These are phyloP conservation scores for Penicillium sclerotiorum DNA, from an alignment of 2,329 filamentous ascomycete genomes.

Conservation along the genomic window DNA sequence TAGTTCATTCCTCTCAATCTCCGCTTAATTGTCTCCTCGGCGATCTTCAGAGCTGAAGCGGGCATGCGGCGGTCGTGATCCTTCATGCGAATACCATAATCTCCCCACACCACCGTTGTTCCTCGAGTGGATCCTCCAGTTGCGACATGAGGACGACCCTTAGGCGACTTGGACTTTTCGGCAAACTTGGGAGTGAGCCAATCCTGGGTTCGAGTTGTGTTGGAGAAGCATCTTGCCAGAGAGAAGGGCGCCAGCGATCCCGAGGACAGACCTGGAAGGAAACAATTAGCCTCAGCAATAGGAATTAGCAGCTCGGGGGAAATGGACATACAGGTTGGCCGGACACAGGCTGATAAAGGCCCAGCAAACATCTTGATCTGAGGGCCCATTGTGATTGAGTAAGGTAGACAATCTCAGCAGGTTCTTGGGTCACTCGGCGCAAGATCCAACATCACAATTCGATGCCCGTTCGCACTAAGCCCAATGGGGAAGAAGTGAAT, in stretches of 20 bases:
- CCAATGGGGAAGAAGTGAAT: conserved; percentile 14
- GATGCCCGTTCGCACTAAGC: conserved; percentile 21
- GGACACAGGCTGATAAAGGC: conserved; percentile 36
- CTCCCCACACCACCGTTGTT: conserved; percentile 94
- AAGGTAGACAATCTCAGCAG: conserved; percentile 11
- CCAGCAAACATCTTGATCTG: conserved; percentile 40
- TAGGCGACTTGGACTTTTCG: conserved; percentile 83
- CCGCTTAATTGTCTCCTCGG: conserved; percentile 89
- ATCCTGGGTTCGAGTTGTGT: conserved; percentile 62
- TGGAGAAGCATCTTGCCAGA: conserved; percentile 69
- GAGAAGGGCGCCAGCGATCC: conserved; percentile 34
- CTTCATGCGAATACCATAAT: conserved; percentile 90
- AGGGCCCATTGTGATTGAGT: conserved; percentile 34
- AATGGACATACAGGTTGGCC: conserved; percentile 37
- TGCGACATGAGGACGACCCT: conserved; percentile 82
- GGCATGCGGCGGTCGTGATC: conserved; percentile 92
- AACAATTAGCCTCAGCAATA: conserved; percentile 29
- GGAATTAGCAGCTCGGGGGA: conserved; percentile 8
- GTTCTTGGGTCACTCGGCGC: conserved; percentile 11
- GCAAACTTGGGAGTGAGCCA: conserved; percentile 83
- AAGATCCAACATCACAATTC: conserved; percentile 25
- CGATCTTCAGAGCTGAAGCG: conserved; percentile 81
- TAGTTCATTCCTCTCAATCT: conserved; percentile 89
- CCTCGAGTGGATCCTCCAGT: conserved; percentile 90
- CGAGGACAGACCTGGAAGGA: conserved; percentile 30